Percentiles rank a stretch among this genome's conserved stretches.
Conservation (phyloP, 805 yeast genomes). For the Metschnikowia baotianmanensis region DNA sequence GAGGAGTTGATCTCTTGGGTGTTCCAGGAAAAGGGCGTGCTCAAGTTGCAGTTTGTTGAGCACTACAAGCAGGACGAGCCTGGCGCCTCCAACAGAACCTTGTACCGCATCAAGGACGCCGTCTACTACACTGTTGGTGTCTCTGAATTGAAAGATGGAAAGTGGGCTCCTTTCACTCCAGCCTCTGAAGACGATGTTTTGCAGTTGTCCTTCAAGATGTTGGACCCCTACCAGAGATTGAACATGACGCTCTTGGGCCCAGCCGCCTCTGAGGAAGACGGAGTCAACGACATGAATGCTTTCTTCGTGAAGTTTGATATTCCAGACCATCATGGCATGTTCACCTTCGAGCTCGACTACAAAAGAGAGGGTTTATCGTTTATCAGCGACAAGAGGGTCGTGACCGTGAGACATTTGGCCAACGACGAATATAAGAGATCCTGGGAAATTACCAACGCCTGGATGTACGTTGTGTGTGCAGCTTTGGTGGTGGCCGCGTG, state of each 20-base stretch:
- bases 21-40: slow-evolving; percentile 63
- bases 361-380: slow-evolving; percentile 73
- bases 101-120: slow-evolving; percentile 76
- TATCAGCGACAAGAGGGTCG: slow-evolving; percentile 61
- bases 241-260: slow-evolving; percentile 48
- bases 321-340: slow-evolving; percentile 98
- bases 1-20: slow-evolving; percentile 55
- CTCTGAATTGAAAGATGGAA: slow-evolving; percentile 42
- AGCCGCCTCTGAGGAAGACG: slow-evolving; percentile 32
- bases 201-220: slow-evolving; percentile 83
- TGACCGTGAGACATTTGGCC: slow-evolving; percentile 89
- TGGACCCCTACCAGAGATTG: slow-evolving; percentile 92
- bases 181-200: slow-evolving; percentile 47
- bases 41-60: slow-evolving; percentile 51
- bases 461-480: slow-evolving; percentile 83
- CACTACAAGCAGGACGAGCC: slow-evolving; percentile 55
- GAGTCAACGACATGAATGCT: slow-evolving; percentile 45
- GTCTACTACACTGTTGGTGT: slow-evolving; percentile 54
- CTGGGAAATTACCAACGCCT: slow-evolving; percentile 89
- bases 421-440: slow-evolving; percentile 93
- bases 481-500: slow-evolving; percentile 69
- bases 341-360: slow-evolving; percentile 78
- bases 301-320: slow-evolving; percentile 59
- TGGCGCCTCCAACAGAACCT: slow-evolving; percentile 27
- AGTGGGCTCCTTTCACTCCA: slow-evolving; percentile 66